Conservation (phyloP, 495 filamentous ascomycete genomes). For the Aspergillus funiculosus region DNA sequence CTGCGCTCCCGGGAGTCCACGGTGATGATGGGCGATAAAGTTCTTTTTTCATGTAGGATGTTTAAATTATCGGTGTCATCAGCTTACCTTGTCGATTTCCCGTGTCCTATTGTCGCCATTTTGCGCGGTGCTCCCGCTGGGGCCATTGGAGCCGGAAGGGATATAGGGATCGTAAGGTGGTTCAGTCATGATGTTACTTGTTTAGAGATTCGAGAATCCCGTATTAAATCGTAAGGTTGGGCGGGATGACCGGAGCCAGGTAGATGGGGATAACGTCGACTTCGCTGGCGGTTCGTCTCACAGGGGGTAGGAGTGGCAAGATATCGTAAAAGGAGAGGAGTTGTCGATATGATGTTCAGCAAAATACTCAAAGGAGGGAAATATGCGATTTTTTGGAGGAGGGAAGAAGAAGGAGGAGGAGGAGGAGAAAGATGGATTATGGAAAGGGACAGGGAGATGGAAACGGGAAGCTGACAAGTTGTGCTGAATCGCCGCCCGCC, state of each 20-base stretch:
- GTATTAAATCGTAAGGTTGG: constrained; percentile 11
- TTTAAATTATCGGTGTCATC: background rate
- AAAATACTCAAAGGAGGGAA: background rate
- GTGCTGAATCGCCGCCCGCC: constrained; percentile 29
- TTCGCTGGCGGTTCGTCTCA: constrained; percentile 15
- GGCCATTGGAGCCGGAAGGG: constrained; percentile 55
- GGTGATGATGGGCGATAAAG: background rate
- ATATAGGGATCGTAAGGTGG: constrained; percentile 91
- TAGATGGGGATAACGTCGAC: constrained; percentile 15
- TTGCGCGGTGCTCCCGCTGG: constrained; percentile 44
- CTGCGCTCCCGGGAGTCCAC: background rate
- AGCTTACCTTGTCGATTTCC: constrained; percentile 73
- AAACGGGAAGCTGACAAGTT: constrained; percentile 34
- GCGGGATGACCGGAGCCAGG: constrained; percentile 21
- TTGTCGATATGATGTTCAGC: background rate
- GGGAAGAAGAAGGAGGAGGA: constrained; percentile 10
- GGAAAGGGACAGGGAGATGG: constrained; percentile 12
- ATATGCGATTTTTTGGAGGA: background rate
- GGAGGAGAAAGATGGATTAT: constrained; percentile 7
- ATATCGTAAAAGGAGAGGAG: constrained; percentile 2
- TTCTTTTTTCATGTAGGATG: too few species aligned
- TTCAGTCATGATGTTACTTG: constrained; percentile 57
- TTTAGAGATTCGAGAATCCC: constrained; percentile 15
- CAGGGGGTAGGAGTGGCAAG: constrained; percentile 8
- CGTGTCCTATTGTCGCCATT: constrained; percentile 61